These are phyloP conservation scores for Dioscorea cayenensis DNA, from an alignment of 116 monocot genomes.

Conservation along the genomic window DNA sequence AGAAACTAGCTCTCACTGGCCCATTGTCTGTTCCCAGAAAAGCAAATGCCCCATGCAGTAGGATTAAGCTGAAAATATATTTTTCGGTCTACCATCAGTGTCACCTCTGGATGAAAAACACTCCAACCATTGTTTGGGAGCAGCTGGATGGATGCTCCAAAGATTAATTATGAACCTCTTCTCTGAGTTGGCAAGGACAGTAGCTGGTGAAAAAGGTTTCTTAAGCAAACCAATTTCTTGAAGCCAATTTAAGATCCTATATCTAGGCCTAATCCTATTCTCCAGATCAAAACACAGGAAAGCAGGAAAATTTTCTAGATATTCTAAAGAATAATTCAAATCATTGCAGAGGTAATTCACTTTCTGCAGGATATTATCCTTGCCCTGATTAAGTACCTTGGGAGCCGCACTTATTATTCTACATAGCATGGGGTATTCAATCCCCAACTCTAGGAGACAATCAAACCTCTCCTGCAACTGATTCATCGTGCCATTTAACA, in stretches of 20 bases:
- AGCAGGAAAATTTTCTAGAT: conserved; percentile 50
- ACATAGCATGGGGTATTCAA: conserved; percentile 45
- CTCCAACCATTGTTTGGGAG: conserved; percentile 90
- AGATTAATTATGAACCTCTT: conserved; percentile 65
- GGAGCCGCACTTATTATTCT: conserved; percentile 51
- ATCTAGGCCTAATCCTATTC: conserved; percentile 69
- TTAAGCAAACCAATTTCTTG: conserved; percentile 45
- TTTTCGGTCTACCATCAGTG: conserved; percentile 15
- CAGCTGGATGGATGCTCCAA: conserved; percentile 65
- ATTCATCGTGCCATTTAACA: conserved; percentile 31
- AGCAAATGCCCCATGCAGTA: too few species aligned
- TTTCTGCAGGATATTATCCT: conserved; percentile 38
- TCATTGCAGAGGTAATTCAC: conserved; percentile 45
- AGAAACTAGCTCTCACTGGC: too few species aligned
- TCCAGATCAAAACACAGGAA: conserved; percentile 74
- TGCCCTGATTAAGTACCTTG: conserved; percentile 53
- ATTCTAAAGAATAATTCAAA: conserved; percentile 41
- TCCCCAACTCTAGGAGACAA: conserved; percentile 49
- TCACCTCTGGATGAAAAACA: conserved; percentile 43
- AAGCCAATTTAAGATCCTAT: conserved; percentile 70
- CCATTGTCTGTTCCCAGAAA: too few species aligned
- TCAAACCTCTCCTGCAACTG: conserved; percentile 66
- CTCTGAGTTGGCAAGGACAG: conserved; percentile 70
- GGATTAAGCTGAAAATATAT: conserved; percentile 12
- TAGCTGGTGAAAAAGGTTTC: conserved; percentile 53